These are phyloP conservation scores for Tremellales sp. DNA, from an alignment of 1,284 basidiomycete species.

Conservation along the genomic window DNA sequence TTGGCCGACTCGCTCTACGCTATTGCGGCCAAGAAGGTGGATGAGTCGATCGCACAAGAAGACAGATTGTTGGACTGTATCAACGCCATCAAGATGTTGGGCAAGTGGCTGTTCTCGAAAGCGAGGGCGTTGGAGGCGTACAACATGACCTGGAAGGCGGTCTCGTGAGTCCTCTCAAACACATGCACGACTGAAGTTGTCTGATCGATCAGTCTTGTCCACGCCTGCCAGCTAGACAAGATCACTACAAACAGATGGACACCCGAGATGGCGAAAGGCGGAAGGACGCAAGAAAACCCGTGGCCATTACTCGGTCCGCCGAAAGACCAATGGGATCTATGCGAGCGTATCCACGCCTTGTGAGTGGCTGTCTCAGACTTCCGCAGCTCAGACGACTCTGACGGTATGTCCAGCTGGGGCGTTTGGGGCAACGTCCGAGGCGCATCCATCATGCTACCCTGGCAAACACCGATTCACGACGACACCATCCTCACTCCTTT, in stretches of 20 bases:
- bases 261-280: background rate
- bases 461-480: slow-evolving; percentile 16
- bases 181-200: background rate
- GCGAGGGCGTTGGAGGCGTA: slow-evolving; percentile 19
- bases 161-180: slow-evolving; percentile 14
- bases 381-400: background rate
- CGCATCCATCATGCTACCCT: slow-evolving; percentile 7
- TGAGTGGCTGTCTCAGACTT: slow-evolving; percentile 10
- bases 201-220: slow-evolving; percentile 11
- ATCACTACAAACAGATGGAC: slow-evolving; percentile 15
- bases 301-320: slow-evolving; percentile 17
- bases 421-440: slow-evolving; percentile 26
- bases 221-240: slow-evolving; percentile 19
- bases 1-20: slow-evolving; percentile 17
- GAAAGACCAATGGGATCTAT: slow-evolving; percentile 17
- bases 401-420: slow-evolving; percentile 20
- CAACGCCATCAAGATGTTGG: slow-evolving; percentile 20
- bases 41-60: slow-evolving; percentile 14
- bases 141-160: slow-evolving; percentile 8
- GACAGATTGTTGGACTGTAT: slow-evolving; percentile 27
- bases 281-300: background rate
- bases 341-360: slow-evolving; percentile 31
- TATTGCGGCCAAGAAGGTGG: slow-evolving; percentile 19
- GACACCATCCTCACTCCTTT: slow-evolving; percentile 22
- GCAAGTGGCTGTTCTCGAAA: slow-evolving; percentile 23